Base-by-base conservation (phyloP, 2,329 filamentous ascomycete genomes). In the Fusarium bactridioides region DNA sequence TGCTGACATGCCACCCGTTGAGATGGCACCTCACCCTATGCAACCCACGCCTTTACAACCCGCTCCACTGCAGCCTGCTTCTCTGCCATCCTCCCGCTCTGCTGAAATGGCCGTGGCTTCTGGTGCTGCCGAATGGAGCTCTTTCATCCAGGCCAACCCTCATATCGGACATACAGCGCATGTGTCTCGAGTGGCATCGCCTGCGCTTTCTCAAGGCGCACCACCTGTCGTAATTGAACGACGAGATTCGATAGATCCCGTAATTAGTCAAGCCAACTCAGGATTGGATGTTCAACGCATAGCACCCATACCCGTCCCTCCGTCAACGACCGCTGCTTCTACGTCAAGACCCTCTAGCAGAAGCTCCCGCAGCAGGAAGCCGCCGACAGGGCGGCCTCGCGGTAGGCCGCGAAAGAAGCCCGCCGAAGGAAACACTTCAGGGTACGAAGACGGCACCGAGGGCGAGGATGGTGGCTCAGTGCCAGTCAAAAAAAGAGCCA, bases 111-210 rank as follows among this genome's bases (percentile, higher is more conserved):
- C 79, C 37, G 82, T 85, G 48, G 85, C 83, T 8, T 85, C 88
- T 10, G 93, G 97, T 78, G 87, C 88, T 31, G 89, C 89, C 45
- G 92, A 95, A 71, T 97, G 94, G 95, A 91, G 89, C 64, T 88
- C 89, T 10, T 94, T 96, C 62, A 81, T 95, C 18, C 91, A 93
- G 78, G 89, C 90, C 59, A 94, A 94, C 77, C 91, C 90, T 7
- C 73, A 88, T 81, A 73, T 83, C 79, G 84, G 72, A 74, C 85
- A 76, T 78, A 79, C 69, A 61, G 80, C 72, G 67, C 79, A 72
- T 67, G 72, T 79, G 11, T 80, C 81, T 18, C 77, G 80, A 54
- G 80, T 80, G 57, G 79, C 80, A 40, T 82, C 82, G 16, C 82
- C 82, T 33, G 80, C 82, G n/a, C 53, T 80, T 11, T 82, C 81